Percentiles rank a stretch among this genome's conserved stretches.
phyloP scores from a whole-genome alignment of 352 stramenopile genomes.

The Thalassiosira exigua region DNA sequence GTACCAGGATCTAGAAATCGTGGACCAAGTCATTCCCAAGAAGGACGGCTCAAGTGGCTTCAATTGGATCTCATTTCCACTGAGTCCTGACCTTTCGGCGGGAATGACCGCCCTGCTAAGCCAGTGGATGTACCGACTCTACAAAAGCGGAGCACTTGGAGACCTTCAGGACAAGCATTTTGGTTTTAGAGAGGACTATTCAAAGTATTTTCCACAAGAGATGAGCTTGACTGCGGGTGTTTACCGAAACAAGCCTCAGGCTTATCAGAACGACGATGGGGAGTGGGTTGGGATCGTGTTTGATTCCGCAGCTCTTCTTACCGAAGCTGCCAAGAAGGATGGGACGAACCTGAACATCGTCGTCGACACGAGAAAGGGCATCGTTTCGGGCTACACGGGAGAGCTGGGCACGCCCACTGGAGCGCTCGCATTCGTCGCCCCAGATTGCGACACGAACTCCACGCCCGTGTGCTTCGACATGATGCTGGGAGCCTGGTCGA shows the following conservation, averaged over 20 bases:
- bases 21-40: neutral
- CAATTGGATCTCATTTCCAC: neutral
- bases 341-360: neutral
- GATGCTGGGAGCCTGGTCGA: neutral
- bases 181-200: no score
- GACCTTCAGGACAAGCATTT: no score
- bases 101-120: no score
- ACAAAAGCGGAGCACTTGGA: no score
- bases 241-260: neutral
- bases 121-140: no score
- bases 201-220: no score
- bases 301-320: neutral
- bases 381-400: neutral
- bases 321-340: neutral
- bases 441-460: neutral
- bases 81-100: neutral
- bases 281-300: neutral
- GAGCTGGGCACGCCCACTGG: neutral
- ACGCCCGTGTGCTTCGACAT: neutral
- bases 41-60: neutral
- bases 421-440: neutral
- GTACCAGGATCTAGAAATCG: no score
- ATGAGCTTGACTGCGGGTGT: no score
- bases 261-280: neutral
- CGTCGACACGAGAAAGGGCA: conserved; percentile 3